Evolutionary conservation across 1,139 yeast genomes (phyloP), one percentile per base, ranked within the genome.

Genomic region (Suzukiozyma palmioleophila): DNA sequence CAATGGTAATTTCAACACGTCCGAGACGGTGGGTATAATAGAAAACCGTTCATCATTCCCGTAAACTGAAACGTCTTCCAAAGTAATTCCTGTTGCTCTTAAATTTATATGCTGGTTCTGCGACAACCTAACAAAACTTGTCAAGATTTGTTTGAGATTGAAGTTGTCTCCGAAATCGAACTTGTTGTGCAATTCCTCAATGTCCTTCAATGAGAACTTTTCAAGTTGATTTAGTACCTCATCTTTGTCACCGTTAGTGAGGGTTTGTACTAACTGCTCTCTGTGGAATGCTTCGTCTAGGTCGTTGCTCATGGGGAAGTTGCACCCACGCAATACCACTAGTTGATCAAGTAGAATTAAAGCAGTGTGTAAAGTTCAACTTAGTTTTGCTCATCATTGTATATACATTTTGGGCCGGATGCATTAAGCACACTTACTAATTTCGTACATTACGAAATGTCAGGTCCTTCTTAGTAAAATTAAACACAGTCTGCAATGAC

Each of bases 1-100:
- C 26, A 47, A 45, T 13, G 81, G 79, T 14, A 64, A 62, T 31
- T 62, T 59, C 22, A 76, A 47, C 8, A 75, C 48, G 47, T 73
- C 77, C 11, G 65, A 59, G n/a, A 70, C 71, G 12, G 81, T 77
- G 11, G 66, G 62, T 24, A 70, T 71, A 43, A 70, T 66, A 4
- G 77, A 57, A 29, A 73, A 66, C 2, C 75, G 57, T 21, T 73
- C 64, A 51, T 78, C 81, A 28, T 60, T 56, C 41, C 82, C 84
- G 37, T 54, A 56, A 8, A 76, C 75, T 2, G 65, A 54, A n/a
- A 77, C 60, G 43, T 73, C 64, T 47, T 69, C 65, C 43, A 76
- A 62, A 2, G 69, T 57, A 3, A 78, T 65, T 42, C 81, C 81
- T 4, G 77, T 58, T 18, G 62, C 54, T 42, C 78, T 65, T 26